Conservation (phyloP, 2,329 filamentous ascomycete species). For the Aspergillus novoparasiticus region DNA sequence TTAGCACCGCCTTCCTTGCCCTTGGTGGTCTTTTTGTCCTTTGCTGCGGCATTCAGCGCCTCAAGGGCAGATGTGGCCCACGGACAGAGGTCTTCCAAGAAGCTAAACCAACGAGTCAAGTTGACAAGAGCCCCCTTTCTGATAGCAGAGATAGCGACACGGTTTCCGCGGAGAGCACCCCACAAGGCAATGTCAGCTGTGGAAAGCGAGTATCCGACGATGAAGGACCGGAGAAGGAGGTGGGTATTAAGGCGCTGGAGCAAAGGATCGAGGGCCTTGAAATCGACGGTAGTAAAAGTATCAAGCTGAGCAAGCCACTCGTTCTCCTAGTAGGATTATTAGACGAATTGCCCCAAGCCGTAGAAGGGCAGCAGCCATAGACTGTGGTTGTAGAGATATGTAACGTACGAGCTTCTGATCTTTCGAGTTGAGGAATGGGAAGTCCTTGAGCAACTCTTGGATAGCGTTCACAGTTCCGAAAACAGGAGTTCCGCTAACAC, state of each 20-base stretch:
- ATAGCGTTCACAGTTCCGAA: conserved; percentile 35
- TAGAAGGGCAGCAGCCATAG: neutral
- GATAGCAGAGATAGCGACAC: conserved; percentile 78
- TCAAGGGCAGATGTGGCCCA: conserved; percentile 74
- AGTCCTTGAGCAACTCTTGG: conserved; percentile 36
- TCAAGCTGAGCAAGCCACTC: conserved; percentile 61
- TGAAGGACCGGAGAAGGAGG: conserved; percentile 81
- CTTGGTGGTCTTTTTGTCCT: conserved; percentile 68
- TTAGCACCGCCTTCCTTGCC: conserved; percentile 74
- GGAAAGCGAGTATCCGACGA: conserved; percentile 77
- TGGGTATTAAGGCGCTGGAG: conserved; percentile 81
- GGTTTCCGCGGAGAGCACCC: conserved; percentile 80
- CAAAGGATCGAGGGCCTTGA: conserved; percentile 77
- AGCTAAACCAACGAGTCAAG: conserved; percentile 82
- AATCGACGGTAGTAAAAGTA: conserved; percentile 64
- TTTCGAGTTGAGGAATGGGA: conserved; percentile 41
- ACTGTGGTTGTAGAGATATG: neutral
- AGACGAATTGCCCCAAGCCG: conserved; percentile 1
- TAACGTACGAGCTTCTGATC: conserved; percentile 36
- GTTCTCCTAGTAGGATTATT: conserved; percentile 37
- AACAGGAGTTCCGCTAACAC: conserved; percentile 30
- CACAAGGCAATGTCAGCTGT: conserved; percentile 81
- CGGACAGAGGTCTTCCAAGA: conserved; percentile 78
- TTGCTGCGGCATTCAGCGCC: conserved; percentile 66
- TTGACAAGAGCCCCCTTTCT: conserved; percentile 77